Conservation (phyloP, 164 flowering plant species). For the Paratinospora sagittata region DNA sequence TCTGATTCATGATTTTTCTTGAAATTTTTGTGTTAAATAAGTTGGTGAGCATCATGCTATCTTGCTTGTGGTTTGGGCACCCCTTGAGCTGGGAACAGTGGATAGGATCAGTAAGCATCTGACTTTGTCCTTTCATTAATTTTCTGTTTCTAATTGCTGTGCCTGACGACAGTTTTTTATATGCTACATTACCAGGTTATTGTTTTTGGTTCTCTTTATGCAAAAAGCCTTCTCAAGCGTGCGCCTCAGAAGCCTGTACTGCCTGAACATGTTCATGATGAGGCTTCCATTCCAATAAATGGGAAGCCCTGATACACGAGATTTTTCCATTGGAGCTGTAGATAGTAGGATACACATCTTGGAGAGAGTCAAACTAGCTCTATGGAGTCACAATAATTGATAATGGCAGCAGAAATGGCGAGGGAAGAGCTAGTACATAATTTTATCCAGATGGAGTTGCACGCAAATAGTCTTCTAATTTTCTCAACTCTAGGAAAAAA, state of each 20-base stretch:
- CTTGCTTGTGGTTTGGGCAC: conserved; percentile 88
- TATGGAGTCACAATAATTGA: neutral
- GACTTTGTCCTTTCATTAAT: neutral
- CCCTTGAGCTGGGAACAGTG: conserved; percentile 83
- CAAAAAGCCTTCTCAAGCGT: conserved; percentile 47
- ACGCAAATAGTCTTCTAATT: neutral
- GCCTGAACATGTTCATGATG: conserved; percentile 21
- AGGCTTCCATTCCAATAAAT: conserved; percentile 29
- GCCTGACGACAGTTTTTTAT: neutral
- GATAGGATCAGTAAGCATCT: conserved; percentile 73
- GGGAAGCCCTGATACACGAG: conserved; percentile 16
- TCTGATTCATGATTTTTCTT: conserved; percentile 9
- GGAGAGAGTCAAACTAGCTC: neutral
- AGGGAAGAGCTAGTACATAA: neutral
- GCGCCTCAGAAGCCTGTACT: conserved; percentile 31
- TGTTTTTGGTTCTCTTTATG: conserved; percentile 75
- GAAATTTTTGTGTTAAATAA: conserved; percentile 19
- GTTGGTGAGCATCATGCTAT: conserved; percentile 88
- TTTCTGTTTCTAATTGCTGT: neutral
- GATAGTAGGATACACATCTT: neutral
- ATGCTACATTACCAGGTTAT: conserved; percentile 46
- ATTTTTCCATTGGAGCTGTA: neutral
- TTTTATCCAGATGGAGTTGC: neutral
- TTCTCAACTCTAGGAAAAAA: neutral
- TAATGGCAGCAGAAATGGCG: neutral